Evolutionary conservation across 2,329 filamentous ascomycete genomes (phyloP).

Genomic region (Pseudogymnoascus sp.): DNA sequence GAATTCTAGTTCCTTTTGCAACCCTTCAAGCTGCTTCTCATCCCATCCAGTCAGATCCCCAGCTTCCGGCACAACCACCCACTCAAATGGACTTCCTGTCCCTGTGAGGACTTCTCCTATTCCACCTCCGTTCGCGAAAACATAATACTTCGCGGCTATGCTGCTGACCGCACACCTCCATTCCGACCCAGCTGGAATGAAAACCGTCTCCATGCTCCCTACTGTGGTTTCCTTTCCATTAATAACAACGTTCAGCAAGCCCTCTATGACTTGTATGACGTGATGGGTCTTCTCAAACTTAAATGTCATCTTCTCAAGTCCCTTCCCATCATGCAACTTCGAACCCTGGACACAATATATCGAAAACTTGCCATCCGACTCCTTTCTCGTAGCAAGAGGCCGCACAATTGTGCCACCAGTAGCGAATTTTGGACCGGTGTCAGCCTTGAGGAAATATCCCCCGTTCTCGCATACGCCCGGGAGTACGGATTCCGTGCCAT

Average conservation of each 20-base stretch:
- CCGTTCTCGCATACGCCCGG: constrained; percentile 31
- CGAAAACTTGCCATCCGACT: constrained; percentile 43
- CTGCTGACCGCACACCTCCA: constrained; percentile 18
- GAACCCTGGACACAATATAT: constrained; percentile 47
- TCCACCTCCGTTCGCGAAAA: constrained; percentile 25
- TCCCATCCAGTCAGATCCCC: not conserved
- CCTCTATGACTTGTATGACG: constrained; percentile 43
- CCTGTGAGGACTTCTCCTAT: constrained; percentile 19
- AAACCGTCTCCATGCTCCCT: constrained; percentile 20
- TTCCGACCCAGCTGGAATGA: constrained; percentile 20
- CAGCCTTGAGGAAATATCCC: constrained; percentile 45
- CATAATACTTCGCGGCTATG: constrained; percentile 20
- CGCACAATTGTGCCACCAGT: constrained; percentile 39
- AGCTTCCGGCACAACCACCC: constrained; percentile 15
- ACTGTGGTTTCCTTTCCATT: constrained; percentile 23
- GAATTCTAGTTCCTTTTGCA: not conserved
- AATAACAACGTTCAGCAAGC: constrained; percentile 36
- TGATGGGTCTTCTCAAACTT: constrained; percentile 44
- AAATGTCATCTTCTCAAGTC: constrained; percentile 32
- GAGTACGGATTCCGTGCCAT: constrained; percentile 33
- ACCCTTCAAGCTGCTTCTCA: not conserved
- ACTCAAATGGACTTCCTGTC: constrained; percentile 16
- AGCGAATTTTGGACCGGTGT: constrained; percentile 41
- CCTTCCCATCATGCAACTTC: constrained; percentile 30
- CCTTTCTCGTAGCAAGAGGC: constrained; percentile 41